phyloP scores from a whole-genome alignment of 805 yeast species.

The Saccharomycopsis amapae region DNA sequence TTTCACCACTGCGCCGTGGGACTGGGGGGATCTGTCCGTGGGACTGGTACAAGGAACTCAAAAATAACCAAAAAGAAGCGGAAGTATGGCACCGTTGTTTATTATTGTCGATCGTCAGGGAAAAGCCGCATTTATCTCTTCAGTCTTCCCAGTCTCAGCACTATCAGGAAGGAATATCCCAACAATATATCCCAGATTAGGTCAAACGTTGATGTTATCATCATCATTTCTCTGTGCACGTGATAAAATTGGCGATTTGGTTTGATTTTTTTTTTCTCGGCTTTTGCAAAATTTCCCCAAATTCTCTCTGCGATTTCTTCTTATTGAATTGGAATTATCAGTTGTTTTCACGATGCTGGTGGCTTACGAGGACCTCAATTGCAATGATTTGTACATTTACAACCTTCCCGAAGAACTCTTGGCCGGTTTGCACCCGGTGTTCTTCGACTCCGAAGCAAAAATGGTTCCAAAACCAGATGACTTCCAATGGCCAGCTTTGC shows the following conservation, averaged over 20 bases:
- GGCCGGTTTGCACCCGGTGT: conserved; percentile 42
- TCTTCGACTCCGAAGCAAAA: conserved; percentile 45
- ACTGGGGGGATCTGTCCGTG: too few relatives aligned
- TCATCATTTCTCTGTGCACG: too few relatives aligned
- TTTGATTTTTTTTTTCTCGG: too few relatives aligned
- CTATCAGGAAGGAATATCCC: not conserved
- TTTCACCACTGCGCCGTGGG: too few relatives aligned
- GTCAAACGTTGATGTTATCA: not conserved
- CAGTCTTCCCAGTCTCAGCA: too few relatives aligned
- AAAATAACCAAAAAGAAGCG: too few relatives aligned
- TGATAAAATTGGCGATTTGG: too few relatives aligned
- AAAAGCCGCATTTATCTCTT: too few relatives aligned
- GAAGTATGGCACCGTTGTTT: too few relatives aligned
- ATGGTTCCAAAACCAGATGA: conserved; percentile 25
- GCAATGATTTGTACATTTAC: conserved; percentile 42
- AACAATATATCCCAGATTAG: not conserved
- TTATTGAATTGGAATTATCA: not conserved
- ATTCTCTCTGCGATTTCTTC: not conserved
- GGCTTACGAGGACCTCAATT: conserved; percentile 5
- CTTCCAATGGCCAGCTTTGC: not conserved
- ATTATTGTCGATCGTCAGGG: too few relatives aligned
- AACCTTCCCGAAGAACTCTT: conserved; percentile 35
- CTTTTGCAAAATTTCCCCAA: not conserved
- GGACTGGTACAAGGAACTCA: too few relatives aligned
- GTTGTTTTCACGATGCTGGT: not conserved